Evolutionary conservation across 1,284 basidiomycete species (phyloP).

Genomic region (Apiotrichum domesticum): DNA sequence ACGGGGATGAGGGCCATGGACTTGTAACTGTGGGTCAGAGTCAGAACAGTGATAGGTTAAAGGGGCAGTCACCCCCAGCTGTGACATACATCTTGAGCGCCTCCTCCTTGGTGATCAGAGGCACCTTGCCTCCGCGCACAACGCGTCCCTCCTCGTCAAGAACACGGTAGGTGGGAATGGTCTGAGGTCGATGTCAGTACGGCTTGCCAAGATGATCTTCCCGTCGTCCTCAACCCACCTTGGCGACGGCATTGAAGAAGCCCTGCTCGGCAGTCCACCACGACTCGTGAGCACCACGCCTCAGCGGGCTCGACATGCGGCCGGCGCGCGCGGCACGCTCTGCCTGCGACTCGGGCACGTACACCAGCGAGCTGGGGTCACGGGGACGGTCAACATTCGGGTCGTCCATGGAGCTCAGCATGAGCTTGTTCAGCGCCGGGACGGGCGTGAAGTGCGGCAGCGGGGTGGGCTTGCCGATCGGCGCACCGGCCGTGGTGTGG

Average conservation of each 20-base stretch:
- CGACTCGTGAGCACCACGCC: slow-evolving; percentile 43
- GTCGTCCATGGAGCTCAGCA: slow-evolving; percentile 22
- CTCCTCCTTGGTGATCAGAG: slow-evolving; percentile 65
- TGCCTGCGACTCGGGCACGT: slow-evolving; percentile 34
- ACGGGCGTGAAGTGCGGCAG: slow-evolving; percentile 27
- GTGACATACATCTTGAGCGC: slow-evolving; percentile 61
- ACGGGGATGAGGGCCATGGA: slow-evolving; percentile 77
- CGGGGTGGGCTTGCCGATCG: slow-evolving; percentile 34
- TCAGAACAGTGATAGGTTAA: neutral
- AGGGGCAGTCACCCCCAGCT: neutral
- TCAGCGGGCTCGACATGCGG: slow-evolving; percentile 31
- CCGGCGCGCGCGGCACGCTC: slow-evolving; percentile 29
- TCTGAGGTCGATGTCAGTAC: slow-evolving; percentile 37
- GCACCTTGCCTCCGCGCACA: slow-evolving; percentile 64
- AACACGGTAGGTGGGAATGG: slow-evolving; percentile 70
- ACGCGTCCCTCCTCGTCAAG: slow-evolving; percentile 68
- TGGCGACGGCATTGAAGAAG: slow-evolving; percentile 45
- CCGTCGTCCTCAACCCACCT: slow-evolving; percentile 19
- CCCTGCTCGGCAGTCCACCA: slow-evolving; percentile 43
- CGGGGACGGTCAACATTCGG: slow-evolving; percentile 9
- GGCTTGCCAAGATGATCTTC: neutral
- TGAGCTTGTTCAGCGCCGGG: slow-evolving; percentile 16
- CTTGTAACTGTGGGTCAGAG: slow-evolving; percentile 55
- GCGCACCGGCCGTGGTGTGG: slow-evolving; percentile 23
- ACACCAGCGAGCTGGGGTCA: slow-evolving; percentile 22